A percentile compares a stretch with the other conserved stretches of the same genome.
These are phyloP conservation scores for Mucor piriformis DNA, from an alignment of 371 early-diverging fungal genomes.

Conservation along the genomic window DNA sequence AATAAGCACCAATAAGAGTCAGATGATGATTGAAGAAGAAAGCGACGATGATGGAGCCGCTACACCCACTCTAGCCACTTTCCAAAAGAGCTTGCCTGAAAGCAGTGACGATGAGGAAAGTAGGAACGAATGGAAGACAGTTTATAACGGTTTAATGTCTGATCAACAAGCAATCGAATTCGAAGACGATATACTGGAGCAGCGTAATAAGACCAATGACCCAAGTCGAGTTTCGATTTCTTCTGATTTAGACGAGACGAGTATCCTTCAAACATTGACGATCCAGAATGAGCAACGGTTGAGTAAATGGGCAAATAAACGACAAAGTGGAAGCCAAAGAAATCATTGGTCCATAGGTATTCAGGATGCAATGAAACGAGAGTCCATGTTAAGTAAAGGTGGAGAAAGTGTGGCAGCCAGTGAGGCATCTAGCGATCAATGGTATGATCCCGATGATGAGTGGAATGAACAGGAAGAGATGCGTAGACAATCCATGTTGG, in stretches of 20 bases:
- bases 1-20: background rate
- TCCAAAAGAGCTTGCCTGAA: background rate
- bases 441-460: constrained; percentile 32
- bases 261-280: constrained; percentile 6
- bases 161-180: constrained; percentile 12
- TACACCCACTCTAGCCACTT: constrained; percentile 20
- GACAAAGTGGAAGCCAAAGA: constrained; percentile 38
- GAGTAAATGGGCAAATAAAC: background rate
- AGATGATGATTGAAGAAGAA: constrained; percentile 6
- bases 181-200: constrained; percentile 7
- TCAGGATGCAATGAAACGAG: constrained; percentile 25
- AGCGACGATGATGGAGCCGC: constrained; percentile 18
- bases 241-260: constrained; percentile 18
- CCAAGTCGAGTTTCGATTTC: constrained; percentile 1
- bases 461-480: constrained; percentile 15
- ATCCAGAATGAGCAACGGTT: background rate
- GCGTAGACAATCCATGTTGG: background rate
- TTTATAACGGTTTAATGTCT: constrained; percentile 6
- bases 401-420: constrained; percentile 17
- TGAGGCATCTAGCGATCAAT: constrained; percentile 24
- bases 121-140: constrained; percentile 4
- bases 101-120: background rate
- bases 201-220: background rate
- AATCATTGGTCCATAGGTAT: constrained; percentile 41
- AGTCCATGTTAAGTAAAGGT: constrained; percentile 16